Conservation (phyloP, 225 moss, liverwort and hornwort genomes). For the Rhytidiadelphus loreus region DNA sequence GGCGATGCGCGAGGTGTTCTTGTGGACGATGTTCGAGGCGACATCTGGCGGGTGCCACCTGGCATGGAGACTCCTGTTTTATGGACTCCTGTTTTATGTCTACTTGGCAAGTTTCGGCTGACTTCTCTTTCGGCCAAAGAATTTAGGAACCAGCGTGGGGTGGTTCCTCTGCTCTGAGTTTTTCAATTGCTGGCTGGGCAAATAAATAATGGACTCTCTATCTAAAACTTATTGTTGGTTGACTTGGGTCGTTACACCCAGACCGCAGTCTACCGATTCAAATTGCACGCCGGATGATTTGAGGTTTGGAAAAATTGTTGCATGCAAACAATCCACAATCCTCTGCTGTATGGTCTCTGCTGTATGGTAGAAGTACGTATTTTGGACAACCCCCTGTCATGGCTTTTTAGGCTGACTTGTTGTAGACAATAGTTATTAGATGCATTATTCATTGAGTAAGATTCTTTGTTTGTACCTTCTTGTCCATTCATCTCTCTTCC, state of each 20-base stretch:
- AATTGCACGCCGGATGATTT: neutral
- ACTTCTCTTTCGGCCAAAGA: neutral
- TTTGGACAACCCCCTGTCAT: no score
- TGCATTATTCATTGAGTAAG: no score
- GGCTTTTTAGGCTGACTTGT: no score
- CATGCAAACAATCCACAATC: neutral
- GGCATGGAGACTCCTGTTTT: neutral
- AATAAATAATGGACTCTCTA: neutral
- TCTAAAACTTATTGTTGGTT: neutral
- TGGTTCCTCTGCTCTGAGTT: no score
- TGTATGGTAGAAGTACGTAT: no score
- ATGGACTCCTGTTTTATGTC: neutral
- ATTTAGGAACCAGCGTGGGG: neutral
- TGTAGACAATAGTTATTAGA: no score
- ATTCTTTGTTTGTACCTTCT: no score
- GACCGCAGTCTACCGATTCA: neutral
- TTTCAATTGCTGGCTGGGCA: neutral
- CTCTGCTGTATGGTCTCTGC: no score
- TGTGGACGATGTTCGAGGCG: neutral
- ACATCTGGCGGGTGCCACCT: neutral
- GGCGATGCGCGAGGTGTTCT: neutral
- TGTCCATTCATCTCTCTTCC: no score
- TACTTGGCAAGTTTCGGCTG: neutral
- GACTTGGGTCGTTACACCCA: neutral
- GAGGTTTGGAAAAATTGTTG: neutral